Base-by-base conservation (phyloP, 192 early-diverging fungal species). In the Rhizophlyctis rosea region DNA sequence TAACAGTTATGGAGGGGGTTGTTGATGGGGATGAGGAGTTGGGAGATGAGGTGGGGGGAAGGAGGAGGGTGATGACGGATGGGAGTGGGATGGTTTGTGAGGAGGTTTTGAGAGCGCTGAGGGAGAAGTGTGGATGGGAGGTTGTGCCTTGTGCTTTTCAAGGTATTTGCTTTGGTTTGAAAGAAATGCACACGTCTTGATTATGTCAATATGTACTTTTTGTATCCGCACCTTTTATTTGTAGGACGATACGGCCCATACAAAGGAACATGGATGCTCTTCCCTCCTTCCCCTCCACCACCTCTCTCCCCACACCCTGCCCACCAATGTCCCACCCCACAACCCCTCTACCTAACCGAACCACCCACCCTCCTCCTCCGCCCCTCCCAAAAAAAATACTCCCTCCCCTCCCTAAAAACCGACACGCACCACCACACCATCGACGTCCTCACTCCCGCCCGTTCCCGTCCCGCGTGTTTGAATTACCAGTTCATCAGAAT, bases 401-500 rank as follows among this genome's bases (percentile, higher is more conserved):
- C n/a, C n/a, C n/a, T n/a, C n/a, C n/a, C n/a, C n/a, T n/a, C n/a
- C n/a, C n/a, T n/a, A n/a, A n/a, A n/a, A n/a, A n/a, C n/a, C n/a
- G n/a, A n/a, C n/a, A n/a, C n/a, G n/a, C n/a, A n/a, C n/a, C n/a
- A n/a, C n/a, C n/a, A n/a, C n/a, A n/a, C n/a, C n/a, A n/a, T 62
- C 16, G 61, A 62, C 21, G 28, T 62, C 1, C 9, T 53, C 21
- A 48, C 28, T 14, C 50, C 50, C 23, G 21, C 61, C 14, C 7
- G 16, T 7, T 21, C 61, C 27, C 49, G 49, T 36, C 61, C 50
- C 28, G 61, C 50, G 14, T 25, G 31, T 30, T 32, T 62, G 23
- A 62, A 62, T 30, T n/a, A 62, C n/a, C 61, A 62, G 34, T 14
- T 62, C 61, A 55, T 62, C 11, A 11, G 14, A 21, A 33, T 62